phyloP scores from a whole-genome alignment of 176 grass and related monocot species.

The Rhynchospora pubera region DNA sequence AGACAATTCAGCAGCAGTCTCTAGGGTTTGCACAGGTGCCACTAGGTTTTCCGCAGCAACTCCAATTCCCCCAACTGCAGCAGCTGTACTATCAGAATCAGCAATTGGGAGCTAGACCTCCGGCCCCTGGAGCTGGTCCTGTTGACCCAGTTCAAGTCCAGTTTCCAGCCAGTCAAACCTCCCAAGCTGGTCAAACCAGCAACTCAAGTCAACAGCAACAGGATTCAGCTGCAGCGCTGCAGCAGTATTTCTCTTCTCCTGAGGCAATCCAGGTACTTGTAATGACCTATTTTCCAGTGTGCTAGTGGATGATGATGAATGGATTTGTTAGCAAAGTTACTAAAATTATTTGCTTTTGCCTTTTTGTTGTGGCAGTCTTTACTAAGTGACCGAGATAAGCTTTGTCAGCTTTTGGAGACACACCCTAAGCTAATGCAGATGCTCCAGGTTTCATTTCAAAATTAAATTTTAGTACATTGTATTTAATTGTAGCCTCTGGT shows the following conservation, averaged over 20 bases:
- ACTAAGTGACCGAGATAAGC: conserved; percentile 77
- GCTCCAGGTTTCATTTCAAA: conserved; percentile 68
- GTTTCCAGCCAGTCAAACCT: conserved; percentile 2
- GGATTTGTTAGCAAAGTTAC: neutral
- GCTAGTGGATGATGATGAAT: conserved; percentile 2
- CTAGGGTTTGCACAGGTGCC: conserved; percentile 50
- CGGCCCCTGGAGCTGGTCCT: neutral
- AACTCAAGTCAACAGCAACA: conserved; percentile 36
- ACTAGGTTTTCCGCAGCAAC: conserved; percentile 69
- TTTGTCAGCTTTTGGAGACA: conserved; percentile 77
- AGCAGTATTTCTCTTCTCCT: conserved; percentile 72
- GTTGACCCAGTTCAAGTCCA: neutral
- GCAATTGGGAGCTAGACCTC: conserved; percentile 10
- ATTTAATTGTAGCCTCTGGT: neutral
- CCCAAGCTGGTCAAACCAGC: conserved; percentile 4
- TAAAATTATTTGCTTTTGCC: conserved; percentile 6
- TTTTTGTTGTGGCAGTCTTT: conserved; percentile 41
- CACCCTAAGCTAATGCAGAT: conserved; percentile 99
- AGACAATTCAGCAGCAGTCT: conserved; percentile 54
- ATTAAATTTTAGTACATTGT: neutral
- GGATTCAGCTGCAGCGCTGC: conserved; percentile 50
- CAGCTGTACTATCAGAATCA: conserved; percentile 47
- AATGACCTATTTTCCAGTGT: neutral
- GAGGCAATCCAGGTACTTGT: conserved; percentile 88
- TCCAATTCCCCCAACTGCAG: conserved; percentile 56